These are phyloP conservation scores for Capsella rubella DNA, from an alignment of 441 rosid species.

Conservation along the genomic window DNA sequence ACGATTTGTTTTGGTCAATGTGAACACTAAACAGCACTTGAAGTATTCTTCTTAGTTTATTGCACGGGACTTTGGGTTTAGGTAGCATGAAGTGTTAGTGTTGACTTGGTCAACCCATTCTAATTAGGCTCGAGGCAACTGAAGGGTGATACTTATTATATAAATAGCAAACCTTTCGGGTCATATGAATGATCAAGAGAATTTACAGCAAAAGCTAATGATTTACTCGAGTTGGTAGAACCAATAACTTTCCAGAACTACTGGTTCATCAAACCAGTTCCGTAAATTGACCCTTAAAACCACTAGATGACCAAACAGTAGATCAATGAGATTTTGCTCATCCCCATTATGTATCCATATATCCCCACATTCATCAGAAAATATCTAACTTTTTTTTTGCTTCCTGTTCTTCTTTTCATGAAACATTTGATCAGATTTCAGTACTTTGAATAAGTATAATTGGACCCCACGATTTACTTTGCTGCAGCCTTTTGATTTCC, in stretches of 20 bases:
- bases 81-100: background rate
- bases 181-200: background rate
- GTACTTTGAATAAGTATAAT: constrained; percentile 30
- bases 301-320: no score
- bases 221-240: background rate
- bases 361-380: background rate
- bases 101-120: no score
- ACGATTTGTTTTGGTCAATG: constrained; percentile 4
- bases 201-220: background rate
- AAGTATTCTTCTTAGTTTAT: background rate
- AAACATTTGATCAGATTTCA: constrained; percentile 23
- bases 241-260: background rate
- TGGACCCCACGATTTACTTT: constrained; percentile 44
- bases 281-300: background rate
- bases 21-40: background rate
- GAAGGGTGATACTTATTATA: no score
- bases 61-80: background rate
- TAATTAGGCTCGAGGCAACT: no score
- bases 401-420: constrained; percentile 15
- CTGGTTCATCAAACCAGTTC: background rate
- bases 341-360: no score
- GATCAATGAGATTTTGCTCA: no score
- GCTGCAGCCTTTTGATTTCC: constrained; percentile 40
- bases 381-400: constrained; percentile 4
- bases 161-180: no score